Percentiles rank a stretch among this genome's conserved stretches.
These are phyloP conservation scores for Ogataea salicorniae DNA, from an alignment of 805 yeast species.

Conservation along the genomic window DNA sequence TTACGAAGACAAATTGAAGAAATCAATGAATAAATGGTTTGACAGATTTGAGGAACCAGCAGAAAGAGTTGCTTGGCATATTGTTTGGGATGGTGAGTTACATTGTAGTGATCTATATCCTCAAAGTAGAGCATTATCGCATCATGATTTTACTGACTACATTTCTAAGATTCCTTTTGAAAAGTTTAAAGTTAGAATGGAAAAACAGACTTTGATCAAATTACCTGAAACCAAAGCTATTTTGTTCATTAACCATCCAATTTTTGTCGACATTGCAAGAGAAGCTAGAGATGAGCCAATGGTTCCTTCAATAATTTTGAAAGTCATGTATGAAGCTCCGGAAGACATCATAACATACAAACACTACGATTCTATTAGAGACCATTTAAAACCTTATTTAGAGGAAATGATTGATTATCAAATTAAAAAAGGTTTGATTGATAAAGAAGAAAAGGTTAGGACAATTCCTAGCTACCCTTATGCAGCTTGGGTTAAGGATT, in stretches of 20 bases:
- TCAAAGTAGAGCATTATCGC: constrained; percentile 34
- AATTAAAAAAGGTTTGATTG: constrained; percentile 34
- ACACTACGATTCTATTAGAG: constrained; percentile 38
- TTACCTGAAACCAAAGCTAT: constrained; percentile 37
- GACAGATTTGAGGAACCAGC: constrained; percentile 38
- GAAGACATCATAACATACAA: constrained; percentile 41
- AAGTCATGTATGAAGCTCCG: constrained; percentile 43
- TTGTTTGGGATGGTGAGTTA: constrained; percentile 42
- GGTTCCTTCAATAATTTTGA: constrained; percentile 38
- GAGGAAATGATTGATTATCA: constrained; percentile 38
- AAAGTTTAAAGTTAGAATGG: constrained; percentile 41
- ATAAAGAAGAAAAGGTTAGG: constrained; percentile 23
- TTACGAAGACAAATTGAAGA: constrained; percentile 41
- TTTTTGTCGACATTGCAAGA: constrained; percentile 31
- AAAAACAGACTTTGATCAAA: constrained; percentile 42
- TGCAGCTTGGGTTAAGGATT: constrained; percentile 16
- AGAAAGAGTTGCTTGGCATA: constrained; percentile 47
- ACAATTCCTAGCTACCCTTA: constrained; percentile 20
- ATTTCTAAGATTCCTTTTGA: constrained; percentile 32
- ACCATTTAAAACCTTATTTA: constrained; percentile 36
- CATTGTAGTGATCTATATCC: constrained; percentile 23
- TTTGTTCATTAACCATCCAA: constrained; percentile 27
- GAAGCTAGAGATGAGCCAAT: constrained; percentile 45
- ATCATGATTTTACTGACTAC: constrained; percentile 28
- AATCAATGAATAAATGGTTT: constrained; percentile 49